A percentile compares a stretch with the other conserved stretches of the same genome.
Conservation (phyloP, 73 alveolate species). For the Paramecium pentaurelia region DNA sequence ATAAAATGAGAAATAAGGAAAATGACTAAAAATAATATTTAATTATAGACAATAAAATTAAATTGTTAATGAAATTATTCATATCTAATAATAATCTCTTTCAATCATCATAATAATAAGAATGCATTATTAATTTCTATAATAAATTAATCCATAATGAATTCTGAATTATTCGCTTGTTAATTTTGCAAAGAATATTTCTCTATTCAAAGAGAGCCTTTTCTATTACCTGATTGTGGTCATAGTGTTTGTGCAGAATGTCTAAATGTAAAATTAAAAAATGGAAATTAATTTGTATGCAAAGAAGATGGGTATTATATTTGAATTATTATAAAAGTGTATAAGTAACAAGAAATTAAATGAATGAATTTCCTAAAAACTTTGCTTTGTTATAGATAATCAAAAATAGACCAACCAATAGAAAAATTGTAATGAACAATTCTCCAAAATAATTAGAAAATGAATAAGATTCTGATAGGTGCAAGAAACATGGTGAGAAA, state of each 20-base stretch:
- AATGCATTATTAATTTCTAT: not conserved
- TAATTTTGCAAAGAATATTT: constrained; percentile 18
- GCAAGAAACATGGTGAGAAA: constrained; percentile 55
- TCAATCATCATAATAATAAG: not conserved
- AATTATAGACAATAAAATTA: not conserved
- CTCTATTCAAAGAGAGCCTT: constrained; percentile 37
- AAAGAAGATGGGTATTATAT: constrained; percentile 37
- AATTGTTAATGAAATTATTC: not conserved
- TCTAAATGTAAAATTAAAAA: not conserved
- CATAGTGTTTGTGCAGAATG: constrained; percentile 58
- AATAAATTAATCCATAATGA: not conserved
- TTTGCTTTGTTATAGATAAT: not conserved
- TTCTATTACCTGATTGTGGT: constrained; percentile 63
- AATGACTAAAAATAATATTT: not conserved
- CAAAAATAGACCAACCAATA: not conserved
- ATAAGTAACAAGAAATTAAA: not conserved
- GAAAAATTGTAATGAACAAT: not conserved
- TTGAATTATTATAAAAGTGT: not conserved
- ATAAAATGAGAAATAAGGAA: not conserved
- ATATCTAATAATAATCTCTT: not conserved
- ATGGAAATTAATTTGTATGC: not conserved
- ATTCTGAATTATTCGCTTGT: constrained; percentile 36
- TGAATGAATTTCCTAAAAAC: constrained; percentile 5
- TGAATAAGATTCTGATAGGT: constrained; percentile 11
- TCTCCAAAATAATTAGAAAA: not conserved